A percentile compares a stretch with the other conserved stretches of the same genome.
Evolutionary conservation across 1,284 basidiomycete species (phyloP).

Genomic region (Trametes versicolor): DNA sequence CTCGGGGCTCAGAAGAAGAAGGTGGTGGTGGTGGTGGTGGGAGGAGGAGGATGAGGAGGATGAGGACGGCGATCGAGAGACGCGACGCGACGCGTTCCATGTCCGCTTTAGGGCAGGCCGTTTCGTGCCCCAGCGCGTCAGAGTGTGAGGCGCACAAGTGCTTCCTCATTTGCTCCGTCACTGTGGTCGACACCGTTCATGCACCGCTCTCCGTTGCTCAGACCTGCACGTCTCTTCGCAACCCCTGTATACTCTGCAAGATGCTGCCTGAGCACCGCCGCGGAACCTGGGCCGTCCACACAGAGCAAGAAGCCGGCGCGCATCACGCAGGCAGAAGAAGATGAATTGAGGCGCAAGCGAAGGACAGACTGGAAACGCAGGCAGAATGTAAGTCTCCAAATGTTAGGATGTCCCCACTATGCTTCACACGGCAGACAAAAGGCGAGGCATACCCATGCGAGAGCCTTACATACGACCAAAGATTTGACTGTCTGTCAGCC

Average conservation of each 20-base stretch:
- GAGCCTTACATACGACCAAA: no score
- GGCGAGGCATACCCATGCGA: no score
- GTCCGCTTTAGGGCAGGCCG: slow-evolving; percentile 36
- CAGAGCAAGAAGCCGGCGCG: not conserved
- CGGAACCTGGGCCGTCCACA: slow-evolving; percentile 25
- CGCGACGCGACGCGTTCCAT: slow-evolving; percentile 37
- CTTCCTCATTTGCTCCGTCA: not conserved
- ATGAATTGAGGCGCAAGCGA: slow-evolving; percentile 47
- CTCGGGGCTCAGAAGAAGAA: slow-evolving; percentile 9
- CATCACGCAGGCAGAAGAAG: slow-evolving; percentile 13
- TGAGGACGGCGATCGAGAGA: slow-evolving; percentile 17
- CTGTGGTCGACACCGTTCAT: not conserved
- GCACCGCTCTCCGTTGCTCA: slow-evolving; percentile 11
- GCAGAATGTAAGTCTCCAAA: slow-evolving; percentile 62
- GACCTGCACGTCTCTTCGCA: slow-evolving; percentile 6
- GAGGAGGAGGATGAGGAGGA: not conserved
- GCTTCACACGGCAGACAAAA: no score
- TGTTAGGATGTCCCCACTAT: no score
- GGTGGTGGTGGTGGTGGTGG: slow-evolving; percentile 9
- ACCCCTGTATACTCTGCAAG: slow-evolving; percentile 1
- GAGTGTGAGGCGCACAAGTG: no score
- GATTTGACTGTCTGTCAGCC: no score
- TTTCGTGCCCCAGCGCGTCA: slow-evolving; percentile 28
- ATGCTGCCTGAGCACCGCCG: slow-evolving; percentile 20
- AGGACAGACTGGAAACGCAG: slow-evolving; percentile 82